Base-by-base conservation (phyloP, 306 rosid species). In the Medicago ruthenica region DNA sequence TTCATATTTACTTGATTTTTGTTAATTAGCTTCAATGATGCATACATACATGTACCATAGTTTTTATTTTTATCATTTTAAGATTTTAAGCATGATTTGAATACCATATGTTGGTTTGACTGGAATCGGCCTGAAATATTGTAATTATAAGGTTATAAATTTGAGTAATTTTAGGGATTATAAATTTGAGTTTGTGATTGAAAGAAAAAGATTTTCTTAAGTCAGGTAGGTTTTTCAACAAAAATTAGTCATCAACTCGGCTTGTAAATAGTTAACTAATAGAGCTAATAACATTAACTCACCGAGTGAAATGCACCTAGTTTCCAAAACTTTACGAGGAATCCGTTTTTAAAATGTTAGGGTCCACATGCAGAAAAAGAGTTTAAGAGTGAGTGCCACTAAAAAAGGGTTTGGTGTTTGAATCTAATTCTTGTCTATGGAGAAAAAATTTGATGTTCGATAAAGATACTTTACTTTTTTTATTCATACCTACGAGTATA, bases 31-130 rank as follows among this genome's bases (percentile, higher is more conserved):
- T 6, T 20, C 7, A 11, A 2, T 13, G 22, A 50, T 55, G 15
- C 31, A 47, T 45, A 1, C 3, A 13, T 24, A 13, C 15, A 70
- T 34, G 31, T 8, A 9, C 1, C 24, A 17, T 24, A 1, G 3
- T 6, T 34, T 34, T 34, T 34, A 5, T 34, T 34, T 67, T 55
- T 42, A 67, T 66, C 44, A 8, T 61, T 50, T 68, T 51, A 50
- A 64, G 17, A 68, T 67, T 59, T 13, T 17, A 74, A 59, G 60
- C 50, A 55, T 51, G 42, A 22, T 53, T 20, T 66, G 47, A 51
- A 51, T 51, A 17, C 18, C 51, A 45, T 45, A 6, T 13, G n/a
- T 8, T 16, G 22, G 22, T 51, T 51, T 51, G 21, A 51, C 16
- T 7, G 4, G 18, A 50, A 50, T 50, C 8, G 9, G 20, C n/a